phyloP scores from a whole-genome alignment of 495 filamentous ascomycete genomes.

The Trichoderma orchidacearum region DNA sequence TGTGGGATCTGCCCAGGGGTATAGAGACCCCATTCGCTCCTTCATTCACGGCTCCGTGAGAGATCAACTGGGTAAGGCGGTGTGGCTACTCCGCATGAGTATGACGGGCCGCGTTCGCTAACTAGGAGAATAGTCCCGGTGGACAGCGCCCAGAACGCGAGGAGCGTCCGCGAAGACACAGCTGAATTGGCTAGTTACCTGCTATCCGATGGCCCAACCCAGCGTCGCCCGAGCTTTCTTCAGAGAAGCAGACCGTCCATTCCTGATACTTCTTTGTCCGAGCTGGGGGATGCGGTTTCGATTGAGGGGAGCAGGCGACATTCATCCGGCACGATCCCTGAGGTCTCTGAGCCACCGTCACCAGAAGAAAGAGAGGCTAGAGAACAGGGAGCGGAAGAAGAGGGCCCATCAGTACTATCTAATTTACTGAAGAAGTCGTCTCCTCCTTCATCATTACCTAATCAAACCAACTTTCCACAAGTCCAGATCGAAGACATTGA shows the following conservation, averaged over 20 bases:
- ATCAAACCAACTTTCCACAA: not conserved
- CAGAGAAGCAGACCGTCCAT: conserved; percentile 8
- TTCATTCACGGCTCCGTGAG: conserved; percentile 66
- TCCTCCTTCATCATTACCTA: not conserved
- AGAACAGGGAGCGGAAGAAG: not conserved
- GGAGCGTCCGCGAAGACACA: conserved; percentile 77
- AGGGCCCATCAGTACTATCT: not conserved
- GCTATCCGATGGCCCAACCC: conserved; percentile 48
- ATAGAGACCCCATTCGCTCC: conserved; percentile 60
- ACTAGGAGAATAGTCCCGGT: conserved; percentile 20
- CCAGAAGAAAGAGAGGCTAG: conserved; percentile 17
- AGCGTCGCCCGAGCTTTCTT: conserved; percentile 25
- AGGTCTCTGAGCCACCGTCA: conserved; percentile 47
- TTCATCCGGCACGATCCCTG: conserved; percentile 34
- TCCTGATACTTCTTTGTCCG: not conserved
- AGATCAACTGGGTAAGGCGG: conserved; percentile 42
- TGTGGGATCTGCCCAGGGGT: conserved; percentile 17
- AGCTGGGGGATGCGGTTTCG: conserved; percentile 4
- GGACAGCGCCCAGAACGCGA: conserved; percentile 60
- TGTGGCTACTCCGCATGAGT: not conserved
- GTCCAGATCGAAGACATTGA: not conserved
- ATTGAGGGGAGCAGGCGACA: conserved; percentile 1
- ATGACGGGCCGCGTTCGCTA: conserved; percentile 6
- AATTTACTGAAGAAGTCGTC: not conserved
- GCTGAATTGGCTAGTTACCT: conserved; percentile 80